Evolutionary conservation across 202 grass and related monocot genomes (phyloP).

Genomic region (Panicum virgatum): DNA sequence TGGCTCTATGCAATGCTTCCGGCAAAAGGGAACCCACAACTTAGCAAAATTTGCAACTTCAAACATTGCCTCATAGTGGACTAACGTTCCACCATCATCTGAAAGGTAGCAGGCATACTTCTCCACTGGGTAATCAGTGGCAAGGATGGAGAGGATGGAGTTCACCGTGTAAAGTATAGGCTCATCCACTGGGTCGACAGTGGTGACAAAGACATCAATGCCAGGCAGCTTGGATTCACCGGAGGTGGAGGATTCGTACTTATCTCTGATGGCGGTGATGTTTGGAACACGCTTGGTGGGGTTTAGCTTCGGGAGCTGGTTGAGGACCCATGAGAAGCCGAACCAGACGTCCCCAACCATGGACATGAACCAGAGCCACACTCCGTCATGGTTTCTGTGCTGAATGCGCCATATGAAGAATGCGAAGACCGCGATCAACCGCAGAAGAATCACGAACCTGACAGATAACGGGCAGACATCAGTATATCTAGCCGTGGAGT

Average conservation of each 20-base stretch:
- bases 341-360: constrained; percentile 80
- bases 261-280: constrained; percentile 61
- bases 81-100: constrained; percentile 69
- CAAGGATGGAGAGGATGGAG: constrained; percentile 82
- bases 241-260: constrained; percentile 41
- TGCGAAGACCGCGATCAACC: constrained; percentile 50
- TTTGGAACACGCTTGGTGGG: constrained; percentile 69
- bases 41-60: constrained; percentile 65
- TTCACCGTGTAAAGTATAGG: constrained; percentile 76
- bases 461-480: not conserved
- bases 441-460: constrained; percentile 66
- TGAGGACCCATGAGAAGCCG: constrained; percentile 79
- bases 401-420: constrained; percentile 70
- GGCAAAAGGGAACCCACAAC: constrained; percentile 76
- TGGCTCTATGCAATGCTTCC: constrained; percentile 72
- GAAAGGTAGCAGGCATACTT: constrained; percentile 84
- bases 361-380: constrained; percentile 84
- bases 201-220: constrained; percentile 81
- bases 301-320: constrained; percentile 79
- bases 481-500: not conserved
- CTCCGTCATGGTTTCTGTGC: constrained; percentile 60
- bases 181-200: constrained; percentile 82
- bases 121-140: constrained; percentile 84
- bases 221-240: constrained; percentile 59
- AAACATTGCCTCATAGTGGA: constrained; percentile 82